These are phyloP conservation scores for Spizellomyces punctatus DNA, from an alignment of 192 early-diverging fungal genomes.

Conservation along the genomic window DNA sequence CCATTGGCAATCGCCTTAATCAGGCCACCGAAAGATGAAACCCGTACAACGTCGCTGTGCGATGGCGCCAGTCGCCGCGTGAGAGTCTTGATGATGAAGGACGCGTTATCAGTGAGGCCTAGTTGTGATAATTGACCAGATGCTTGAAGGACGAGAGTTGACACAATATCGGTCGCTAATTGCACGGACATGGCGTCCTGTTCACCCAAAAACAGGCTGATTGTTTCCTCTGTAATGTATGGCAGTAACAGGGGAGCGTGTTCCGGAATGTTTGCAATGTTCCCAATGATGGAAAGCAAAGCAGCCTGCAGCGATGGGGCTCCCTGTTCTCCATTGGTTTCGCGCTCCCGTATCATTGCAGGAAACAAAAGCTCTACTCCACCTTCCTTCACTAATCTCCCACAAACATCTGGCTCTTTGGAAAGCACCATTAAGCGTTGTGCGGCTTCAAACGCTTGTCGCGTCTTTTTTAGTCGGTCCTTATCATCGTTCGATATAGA, in stretches of 20 bases:
- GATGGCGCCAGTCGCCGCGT: neutral
- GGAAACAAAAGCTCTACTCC: slow-evolving; percentile 23
- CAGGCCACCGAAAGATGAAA: slow-evolving; percentile 22
- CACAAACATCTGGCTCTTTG: slow-evolving; percentile 3
- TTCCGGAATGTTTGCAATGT: slow-evolving; percentile 9
- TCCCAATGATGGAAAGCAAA: slow-evolving; percentile 12
- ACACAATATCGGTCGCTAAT: neutral
- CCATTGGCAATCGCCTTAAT: slow-evolving; percentile 25
- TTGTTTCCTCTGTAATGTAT: neutral
- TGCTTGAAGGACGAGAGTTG: slow-evolving; percentile 10
- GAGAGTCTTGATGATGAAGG: slow-evolving; percentile 13
- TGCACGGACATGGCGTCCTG: neutral
- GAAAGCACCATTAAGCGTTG: slow-evolving; percentile 24
- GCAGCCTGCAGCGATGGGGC: slow-evolving; percentile 22
- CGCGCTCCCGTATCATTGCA: neutral
- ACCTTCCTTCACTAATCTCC: slow-evolving; percentile 10
- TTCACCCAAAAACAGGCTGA: slow-evolving; percentile 1
- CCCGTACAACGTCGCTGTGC: slow-evolving; percentile 9
- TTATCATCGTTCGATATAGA: neutral
- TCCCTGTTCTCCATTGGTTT: neutral
- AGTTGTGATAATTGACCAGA: neutral
- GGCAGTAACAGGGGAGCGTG: neutral
- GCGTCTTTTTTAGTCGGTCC: neutral
- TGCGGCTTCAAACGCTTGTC: slow-evolving; percentile 30
- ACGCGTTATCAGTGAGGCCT: neutral